Evolutionary conservation across 1,284 basidiomycete species (phyloP), one percentile per base, ranked within the genome.

Genomic region (Coniophora puteana): DNA sequence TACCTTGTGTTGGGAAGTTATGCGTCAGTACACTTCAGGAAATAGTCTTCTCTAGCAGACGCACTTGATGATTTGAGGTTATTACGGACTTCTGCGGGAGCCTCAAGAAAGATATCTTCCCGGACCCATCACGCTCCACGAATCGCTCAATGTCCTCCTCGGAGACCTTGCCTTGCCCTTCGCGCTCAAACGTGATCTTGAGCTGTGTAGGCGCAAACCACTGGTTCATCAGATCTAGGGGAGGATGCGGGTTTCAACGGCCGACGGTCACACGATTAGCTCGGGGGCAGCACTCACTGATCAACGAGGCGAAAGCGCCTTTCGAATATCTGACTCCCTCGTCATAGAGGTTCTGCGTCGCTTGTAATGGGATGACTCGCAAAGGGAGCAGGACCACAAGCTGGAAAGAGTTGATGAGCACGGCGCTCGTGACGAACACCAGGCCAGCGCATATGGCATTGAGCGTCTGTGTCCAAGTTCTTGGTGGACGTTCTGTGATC

Each of bases 141-240:
- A 82, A 59, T 7, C 54, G 51, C 21, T 73, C 71, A 20, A 87
- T 65, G 30, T 87, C 77, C 44, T 79, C 71, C 16, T 65, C 54
- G 7, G 72, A 72, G 55, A 88, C 76, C 33, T 68, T 69, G 23
- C 84, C 83, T 44, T 67, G 66, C 8, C 81, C 84, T 40, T 83
- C 62, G 1, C 67, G 75, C 53, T 90, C 83, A 46, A 88, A 86
- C 1, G 91, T 89, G 40, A 96, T 61, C 14, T 78, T 69, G 22
- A 96, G 56, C 20, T 72, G 77, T 0, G 89, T 89, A 0, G 90
- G 91, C 1, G 85, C 87, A 51, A 92, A 94, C 68, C 76, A 83
- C 52, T 90, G 83, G 53, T 75, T 80, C 71, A 84, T 78, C 24
- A 93, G 66, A 41, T 92, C 87, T 82, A 62, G 51, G 39, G 59